These are phyloP conservation scores for Geosmithia flava DNA, from an alignment of 2,329 filamentous ascomycete genomes.

Conservation along the genomic window DNA sequence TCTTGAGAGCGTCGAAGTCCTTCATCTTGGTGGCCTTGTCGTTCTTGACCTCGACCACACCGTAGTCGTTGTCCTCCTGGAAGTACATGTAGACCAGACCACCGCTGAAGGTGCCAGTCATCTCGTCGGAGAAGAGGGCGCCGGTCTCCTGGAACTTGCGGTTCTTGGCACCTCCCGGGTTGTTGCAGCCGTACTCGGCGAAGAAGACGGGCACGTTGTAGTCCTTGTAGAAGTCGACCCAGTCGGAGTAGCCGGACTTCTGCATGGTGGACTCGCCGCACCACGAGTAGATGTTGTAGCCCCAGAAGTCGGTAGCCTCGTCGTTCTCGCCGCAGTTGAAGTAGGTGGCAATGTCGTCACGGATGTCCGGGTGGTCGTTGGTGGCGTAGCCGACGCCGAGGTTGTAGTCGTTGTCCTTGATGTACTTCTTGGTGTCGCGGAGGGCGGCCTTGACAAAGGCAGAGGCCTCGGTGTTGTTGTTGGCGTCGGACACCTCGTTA, in stretches of 20 bases:
- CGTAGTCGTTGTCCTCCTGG: slow-evolving; percentile 82
- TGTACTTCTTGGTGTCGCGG: slow-evolving; percentile 90
- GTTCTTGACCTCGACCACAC: slow-evolving; percentile 53
- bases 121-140: slow-evolving; percentile 66
- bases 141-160: slow-evolving; percentile 79
- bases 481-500: slow-evolving; percentile 88
- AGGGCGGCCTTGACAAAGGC: slow-evolving; percentile 97
- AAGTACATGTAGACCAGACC: slow-evolving; percentile 99
- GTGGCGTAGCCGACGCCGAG: slow-evolving; percentile 93
- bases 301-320: slow-evolving; percentile 86
- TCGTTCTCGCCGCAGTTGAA: slow-evolving; percentile 72
- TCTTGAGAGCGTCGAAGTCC: slow-evolving; percentile 64
- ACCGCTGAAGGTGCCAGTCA: slow-evolving; percentile 83
- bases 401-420: slow-evolving; percentile 68
- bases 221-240: slow-evolving; percentile 74
- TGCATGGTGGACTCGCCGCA: slow-evolving; percentile 74
- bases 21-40: slow-evolving; percentile 51
- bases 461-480: slow-evolving; percentile 79
- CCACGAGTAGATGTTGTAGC: slow-evolving; percentile 99
- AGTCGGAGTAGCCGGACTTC: slow-evolving; percentile 66
- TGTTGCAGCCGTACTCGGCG: slow-evolving; percentile 96
- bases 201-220: slow-evolving; percentile 97
- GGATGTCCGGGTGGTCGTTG: slow-evolving; percentile 79
- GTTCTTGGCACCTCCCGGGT: slow-evolving; percentile 40
- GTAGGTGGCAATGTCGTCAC: slow-evolving; percentile 73